Percentiles rank a stretch among this genome's conserved stretches.
phyloP scores from a whole-genome alignment of 164 flowering plant species.

The Malania oleifera region DNA sequence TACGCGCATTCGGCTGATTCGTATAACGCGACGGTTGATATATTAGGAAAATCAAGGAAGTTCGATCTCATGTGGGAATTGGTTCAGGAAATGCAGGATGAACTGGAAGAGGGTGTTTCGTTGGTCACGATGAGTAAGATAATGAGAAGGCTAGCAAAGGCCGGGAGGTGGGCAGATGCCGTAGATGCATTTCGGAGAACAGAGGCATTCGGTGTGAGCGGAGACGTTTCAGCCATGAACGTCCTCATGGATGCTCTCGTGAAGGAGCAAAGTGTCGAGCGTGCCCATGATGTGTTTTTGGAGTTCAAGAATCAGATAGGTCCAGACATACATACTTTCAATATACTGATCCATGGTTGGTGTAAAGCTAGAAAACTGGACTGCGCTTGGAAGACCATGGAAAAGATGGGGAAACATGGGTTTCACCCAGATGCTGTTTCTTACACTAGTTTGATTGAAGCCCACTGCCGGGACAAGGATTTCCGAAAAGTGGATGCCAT shows the following conservation, averaged over 20 bases:
- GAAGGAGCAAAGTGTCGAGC: constrained; percentile 48
- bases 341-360: constrained; percentile 60
- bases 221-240: constrained; percentile 41
- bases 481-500: constrained; percentile 44
- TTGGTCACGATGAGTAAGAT: constrained; percentile 47
- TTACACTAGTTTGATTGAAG: constrained; percentile 55
- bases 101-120: constrained; percentile 31
- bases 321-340: constrained; percentile 37
- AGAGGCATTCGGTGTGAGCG: constrained; percentile 41
- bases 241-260: constrained; percentile 47
- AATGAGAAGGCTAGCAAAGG: constrained; percentile 51
- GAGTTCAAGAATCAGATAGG: constrained; percentile 40
- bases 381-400: constrained; percentile 38
- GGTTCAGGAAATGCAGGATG: constrained; percentile 50
- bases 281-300: constrained; percentile 35
- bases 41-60: constrained; percentile 50
- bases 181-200: constrained; percentile 37
- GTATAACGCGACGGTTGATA: constrained; percentile 50
- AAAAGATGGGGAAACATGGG: constrained; percentile 44
- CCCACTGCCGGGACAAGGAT: constrained; percentile 46
- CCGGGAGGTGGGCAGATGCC: constrained; percentile 39
- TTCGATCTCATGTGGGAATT: constrained; percentile 53
- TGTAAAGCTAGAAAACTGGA: constrained; percentile 45
- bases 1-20: constrained; percentile 29
- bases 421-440: constrained; percentile 47